Evolutionary conservation across 192 early-diverging fungal species (phyloP).

Genomic region (Backusella circina): DNA sequence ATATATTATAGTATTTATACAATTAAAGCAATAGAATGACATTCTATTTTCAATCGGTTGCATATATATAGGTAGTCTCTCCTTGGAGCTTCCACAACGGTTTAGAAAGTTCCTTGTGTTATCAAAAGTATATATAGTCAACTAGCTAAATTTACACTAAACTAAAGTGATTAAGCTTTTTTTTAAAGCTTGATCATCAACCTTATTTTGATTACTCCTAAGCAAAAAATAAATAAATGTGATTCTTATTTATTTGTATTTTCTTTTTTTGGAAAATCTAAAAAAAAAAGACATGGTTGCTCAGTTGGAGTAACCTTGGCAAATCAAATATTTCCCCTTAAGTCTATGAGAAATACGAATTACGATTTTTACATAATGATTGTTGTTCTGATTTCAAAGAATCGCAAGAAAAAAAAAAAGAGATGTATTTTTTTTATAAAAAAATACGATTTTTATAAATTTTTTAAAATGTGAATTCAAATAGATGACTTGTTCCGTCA

Average conservation of each 20-base stretch:
- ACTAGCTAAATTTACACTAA: background rate
- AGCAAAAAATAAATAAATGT: no score
- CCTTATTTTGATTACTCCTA: background rate
- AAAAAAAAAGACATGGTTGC: background rate
- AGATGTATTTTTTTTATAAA: background rate
- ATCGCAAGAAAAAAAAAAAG: background rate
- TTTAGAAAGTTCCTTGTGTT: background rate
- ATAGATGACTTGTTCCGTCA: background rate
- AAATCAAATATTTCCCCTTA: background rate
- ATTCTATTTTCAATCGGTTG: background rate
- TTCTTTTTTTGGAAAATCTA: background rate
- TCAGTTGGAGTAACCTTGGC: background rate
- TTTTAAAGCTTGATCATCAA: background rate
- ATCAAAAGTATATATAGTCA: background rate
- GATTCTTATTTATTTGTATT: background rate
- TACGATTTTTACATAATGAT: background rate
- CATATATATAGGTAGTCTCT: no score
- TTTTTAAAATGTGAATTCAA: background rate
- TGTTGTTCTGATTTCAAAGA: background rate
- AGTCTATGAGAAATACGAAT: background rate
- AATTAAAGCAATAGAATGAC: no score
- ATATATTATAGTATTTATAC: background rate
- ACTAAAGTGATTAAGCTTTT: background rate
- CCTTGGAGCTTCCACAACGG: background rate
- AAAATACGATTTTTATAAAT: background rate